Base-by-base conservation (phyloP, 805 yeast species). In the Ogataea philodendri region DNA sequence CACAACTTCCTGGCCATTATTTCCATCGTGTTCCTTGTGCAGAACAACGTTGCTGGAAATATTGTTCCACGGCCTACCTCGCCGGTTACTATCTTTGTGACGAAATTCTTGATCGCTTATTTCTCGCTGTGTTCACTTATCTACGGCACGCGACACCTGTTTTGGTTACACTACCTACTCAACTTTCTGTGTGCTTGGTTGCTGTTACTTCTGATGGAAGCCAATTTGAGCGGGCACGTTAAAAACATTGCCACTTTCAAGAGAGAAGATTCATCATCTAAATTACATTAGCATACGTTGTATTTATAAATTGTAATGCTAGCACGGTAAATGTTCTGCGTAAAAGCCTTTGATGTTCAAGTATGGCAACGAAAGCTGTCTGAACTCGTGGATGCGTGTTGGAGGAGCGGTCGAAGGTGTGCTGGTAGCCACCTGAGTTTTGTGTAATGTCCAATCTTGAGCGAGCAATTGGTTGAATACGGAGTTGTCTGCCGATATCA, bases 111-210 rank as follows among this genome's bases (percentile, higher is more conserved):
- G 9, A 49, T 81, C 27, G 52, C 54, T 0, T 84, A 82, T 55
- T 65, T 78, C 44, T 68, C 76, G 1, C 53, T 74, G 23, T 87
- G 84, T 59, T 63, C 83, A 26, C 57, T 84, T 37, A 51, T 86
- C 7, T 86, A 78, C 59, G 96, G 96, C 2, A 69, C 83, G 5
- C 72, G 89, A 52, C 84, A 86, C 51, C 69, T 90, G n/a, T 89
- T 75, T 59, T 85, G 89, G 84, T 62, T 88, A 30, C 93, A 88
- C 50, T 84, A 84, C 54, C 58, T 87, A 33, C 71, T 83, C 37
- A 87, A 87, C 56, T 55, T 81, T 11, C 60, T 80, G 35, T 70
- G 79, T 55, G 71, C 81, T 28, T 67, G 81, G 71, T 46, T 76
- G 14, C 54, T 70, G 30, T 30, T 54, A 7, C 30, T 50, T 15